Evolutionary conservation across 2,329 filamentous ascomycete genomes (phyloP), one percentile per base, ranked within the genome.

Genomic region (Exophiala phaeomuriformis): DNA sequence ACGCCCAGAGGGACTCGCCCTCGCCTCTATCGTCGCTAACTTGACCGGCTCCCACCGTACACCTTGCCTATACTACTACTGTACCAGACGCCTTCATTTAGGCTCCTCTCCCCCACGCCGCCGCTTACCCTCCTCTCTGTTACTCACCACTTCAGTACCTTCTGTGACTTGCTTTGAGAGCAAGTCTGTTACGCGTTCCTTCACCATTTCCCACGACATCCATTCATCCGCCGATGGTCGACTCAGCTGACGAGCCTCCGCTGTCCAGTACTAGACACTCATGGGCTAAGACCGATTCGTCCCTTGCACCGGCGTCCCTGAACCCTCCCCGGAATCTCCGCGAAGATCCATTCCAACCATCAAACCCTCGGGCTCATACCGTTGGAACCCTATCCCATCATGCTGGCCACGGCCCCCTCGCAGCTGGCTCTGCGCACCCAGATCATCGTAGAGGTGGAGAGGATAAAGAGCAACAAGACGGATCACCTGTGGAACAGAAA

Each of bases 221-320:
- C 36, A 55, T 37, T 55, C 58, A 52, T 61, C 55, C 56, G 61
- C 61, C 73, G 75, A 79, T 79, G 76, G 76, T 76, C 77, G 73
- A 77, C 72, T 67, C 73, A 64, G 69, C 71, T 70, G 74, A 79
- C 72, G 70, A 75, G 56, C 69, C 71, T 65, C 72, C 72, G 67
- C 68, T 73, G 71, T 65, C 70, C 72, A 72, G 74, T 70, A 75
- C 73, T 69, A 71, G 75, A 68, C 72, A 75, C 68, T 74, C 72
- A 63, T 73, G 72, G 70, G 71, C 64, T 61, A 63, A 63, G 53
- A 60, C 70, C 64, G 71, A 67, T 68, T 68, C 73, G 69, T 71
- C 69, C 65, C 69, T 30, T 6, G 9, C 47, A 30, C 47, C 30
- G 4, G 8, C 44, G 36, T 59, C 54, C 49, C 50, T 58, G 33